These are phyloP conservation scores for Sarocladiaceae sp. DNA, from an alignment of 2,329 filamentous ascomycete species.

Conservation along the genomic window DNA sequence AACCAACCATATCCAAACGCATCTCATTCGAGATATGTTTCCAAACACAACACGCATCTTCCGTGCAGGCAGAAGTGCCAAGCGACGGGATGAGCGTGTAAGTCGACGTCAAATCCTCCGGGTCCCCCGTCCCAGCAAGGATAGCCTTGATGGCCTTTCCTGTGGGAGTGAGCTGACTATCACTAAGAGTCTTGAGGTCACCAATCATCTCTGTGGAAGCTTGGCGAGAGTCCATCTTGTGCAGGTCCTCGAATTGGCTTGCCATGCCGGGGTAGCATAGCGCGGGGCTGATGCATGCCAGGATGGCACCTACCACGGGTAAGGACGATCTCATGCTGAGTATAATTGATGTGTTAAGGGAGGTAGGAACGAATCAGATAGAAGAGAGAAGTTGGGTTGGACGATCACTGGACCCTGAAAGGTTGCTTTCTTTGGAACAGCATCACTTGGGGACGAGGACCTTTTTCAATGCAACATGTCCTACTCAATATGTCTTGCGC, in stretches of 20 bases:
- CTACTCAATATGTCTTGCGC: too few species aligned
- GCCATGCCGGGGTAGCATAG: conserved; percentile 6
- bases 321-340: background rate
- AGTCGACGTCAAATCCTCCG: conserved; percentile 4
- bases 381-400: background rate
- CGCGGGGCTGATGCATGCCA: conserved; percentile 1
- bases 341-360: background rate
- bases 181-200: conserved; percentile 3
- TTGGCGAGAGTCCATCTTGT: background rate
- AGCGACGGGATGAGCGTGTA: conserved; percentile 7
- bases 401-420: background rate
- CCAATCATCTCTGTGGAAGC: conserved; percentile 6
- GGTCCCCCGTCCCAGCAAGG: background rate
- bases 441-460: background rate
- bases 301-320: background rate
- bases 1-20: conserved; percentile 26
- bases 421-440: background rate
- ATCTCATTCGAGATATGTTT: conserved; percentile 33
- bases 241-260: background rate
- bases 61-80: conserved; percentile 19
- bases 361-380: background rate
- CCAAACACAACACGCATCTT: conserved; percentile 38
- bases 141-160: conserved; percentile 6
- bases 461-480: conserved; percentile 4
- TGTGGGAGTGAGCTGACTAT: conserved; percentile 4